Conservation (phyloP, 2,329 filamentous ascomycete genomes). For the Aspergillus caelatus region DNA sequence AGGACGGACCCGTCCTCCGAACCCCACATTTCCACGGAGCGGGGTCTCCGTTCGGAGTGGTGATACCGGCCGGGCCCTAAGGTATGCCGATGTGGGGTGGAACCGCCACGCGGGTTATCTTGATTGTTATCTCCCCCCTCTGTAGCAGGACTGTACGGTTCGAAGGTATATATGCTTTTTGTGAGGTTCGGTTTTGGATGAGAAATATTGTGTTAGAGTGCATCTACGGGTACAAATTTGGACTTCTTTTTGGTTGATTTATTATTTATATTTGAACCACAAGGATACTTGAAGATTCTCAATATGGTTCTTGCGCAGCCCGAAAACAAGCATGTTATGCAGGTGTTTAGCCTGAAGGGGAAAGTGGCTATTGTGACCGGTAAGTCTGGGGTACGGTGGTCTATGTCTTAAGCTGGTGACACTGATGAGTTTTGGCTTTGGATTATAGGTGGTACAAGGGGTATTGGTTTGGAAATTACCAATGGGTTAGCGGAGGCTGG, state of each 20-base stretch:
- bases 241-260: not conserved
- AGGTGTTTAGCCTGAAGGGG: constrained; percentile 32
- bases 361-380: constrained; percentile 32
- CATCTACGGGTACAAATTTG: no score
- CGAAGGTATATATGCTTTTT: no score
- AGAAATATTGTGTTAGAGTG: not conserved
- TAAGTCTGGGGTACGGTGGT: not conserved
- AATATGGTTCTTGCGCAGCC: constrained; percentile 26
- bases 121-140: not conserved
- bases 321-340: constrained; percentile 28
- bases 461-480: constrained; percentile 46
- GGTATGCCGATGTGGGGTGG: not conserved
- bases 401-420: not conserved
- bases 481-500: constrained; percentile 44
- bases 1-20: not conserved
- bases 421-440: not conserved
- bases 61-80: not conserved
- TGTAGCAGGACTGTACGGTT: not conserved
- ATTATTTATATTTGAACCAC: not conserved
- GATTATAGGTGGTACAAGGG: constrained; percentile 32
- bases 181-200: not conserved
- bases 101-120: not conserved
- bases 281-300: not conserved
- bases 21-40: not conserved
- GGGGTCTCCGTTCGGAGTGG: not conserved